Conservation (phyloP, 83 land plant genomes). For the Picea abies region DNA sequence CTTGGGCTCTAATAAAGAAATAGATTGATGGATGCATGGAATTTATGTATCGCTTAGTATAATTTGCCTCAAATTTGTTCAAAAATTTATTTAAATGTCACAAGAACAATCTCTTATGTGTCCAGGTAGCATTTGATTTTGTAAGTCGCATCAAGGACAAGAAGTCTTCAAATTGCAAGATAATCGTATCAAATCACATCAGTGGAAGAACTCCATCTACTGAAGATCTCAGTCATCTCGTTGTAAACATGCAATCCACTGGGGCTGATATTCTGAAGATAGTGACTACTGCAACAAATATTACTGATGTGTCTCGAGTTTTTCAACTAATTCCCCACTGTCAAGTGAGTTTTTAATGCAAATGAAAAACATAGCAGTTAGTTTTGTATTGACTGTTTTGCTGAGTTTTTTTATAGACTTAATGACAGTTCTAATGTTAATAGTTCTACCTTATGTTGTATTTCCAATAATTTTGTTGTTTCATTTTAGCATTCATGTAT, state of each 20-base stretch:
- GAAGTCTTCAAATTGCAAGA: slow-evolving; percentile 25
- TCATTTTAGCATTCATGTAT: background rate
- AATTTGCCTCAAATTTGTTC: background rate
- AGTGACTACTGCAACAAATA: slow-evolving; percentile 44
- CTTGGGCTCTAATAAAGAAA: background rate
- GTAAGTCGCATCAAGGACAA: slow-evolving; percentile 8
- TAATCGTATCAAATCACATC: slow-evolving; percentile 67
- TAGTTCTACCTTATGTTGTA: background rate
- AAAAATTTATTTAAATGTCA: background rate
- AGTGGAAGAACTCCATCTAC: slow-evolving; percentile 41
- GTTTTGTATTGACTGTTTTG: background rate
- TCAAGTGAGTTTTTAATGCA: slow-evolving; percentile 38
- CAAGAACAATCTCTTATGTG: slow-evolving; percentile 1
- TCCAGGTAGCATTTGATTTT: slow-evolving; percentile 46
- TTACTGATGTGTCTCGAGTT: slow-evolving; percentile 55
- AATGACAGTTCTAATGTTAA: background rate
- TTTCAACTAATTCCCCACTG: slow-evolving; percentile 43
- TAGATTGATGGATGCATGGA: background rate
- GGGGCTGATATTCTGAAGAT: slow-evolving; percentile 73
- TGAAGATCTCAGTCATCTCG: slow-evolving; percentile 41
- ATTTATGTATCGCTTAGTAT: background rate
- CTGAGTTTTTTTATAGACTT: background rate
- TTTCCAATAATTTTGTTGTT: background rate
- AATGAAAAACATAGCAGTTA: background rate
- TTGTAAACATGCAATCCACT: slow-evolving; percentile 44